phyloP scores from a whole-genome alignment of 2,329 filamentous ascomycete genomes.

The Cyanodermella asteris region DNA sequence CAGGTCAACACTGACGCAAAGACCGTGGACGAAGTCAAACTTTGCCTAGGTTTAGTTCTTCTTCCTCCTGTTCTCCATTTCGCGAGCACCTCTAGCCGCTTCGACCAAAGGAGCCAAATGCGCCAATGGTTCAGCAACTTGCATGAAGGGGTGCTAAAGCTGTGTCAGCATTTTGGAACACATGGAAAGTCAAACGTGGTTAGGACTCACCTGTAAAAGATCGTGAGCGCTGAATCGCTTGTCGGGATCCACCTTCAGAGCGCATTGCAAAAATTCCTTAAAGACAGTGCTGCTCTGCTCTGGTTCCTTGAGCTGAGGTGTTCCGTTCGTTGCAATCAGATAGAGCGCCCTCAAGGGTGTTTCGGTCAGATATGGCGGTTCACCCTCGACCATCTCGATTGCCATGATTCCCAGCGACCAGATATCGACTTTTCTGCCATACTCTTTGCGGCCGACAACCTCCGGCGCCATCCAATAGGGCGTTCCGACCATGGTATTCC shows the following conservation, averaged over 20 bases:
- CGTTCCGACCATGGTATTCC: constrained; percentile 96
- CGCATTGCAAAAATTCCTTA: constrained; percentile 77
- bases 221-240: constrained; percentile 91
- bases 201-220: constrained; percentile 54
- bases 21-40: no score
- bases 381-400: constrained; percentile 98
- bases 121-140: constrained; percentile 26
- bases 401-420: constrained; percentile 99
- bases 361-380: constrained; percentile 90
- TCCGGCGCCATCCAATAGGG: constrained; percentile 99
- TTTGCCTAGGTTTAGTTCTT: no score
- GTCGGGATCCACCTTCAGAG: constrained; percentile 89
- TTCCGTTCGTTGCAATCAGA: constrained; percentile 91
- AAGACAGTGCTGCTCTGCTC: constrained; percentile 62
- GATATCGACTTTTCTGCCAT: constrained; percentile 94
- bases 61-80: no score
- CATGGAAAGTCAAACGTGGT: background rate
- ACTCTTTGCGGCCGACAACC: constrained; percentile 91
- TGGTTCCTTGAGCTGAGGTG: constrained; percentile 85
- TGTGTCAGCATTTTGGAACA: constrained; percentile 5
- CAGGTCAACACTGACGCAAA: no score
- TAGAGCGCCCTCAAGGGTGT: constrained; percentile 82
- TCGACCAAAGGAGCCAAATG: constrained; percentile 9
- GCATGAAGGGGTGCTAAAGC: constrained; percentile 25
- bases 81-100: constrained; percentile 7